Evolutionary conservation across 495 filamentous ascomycete species (phyloP).

Genomic region (Daldinia grandis): DNA sequence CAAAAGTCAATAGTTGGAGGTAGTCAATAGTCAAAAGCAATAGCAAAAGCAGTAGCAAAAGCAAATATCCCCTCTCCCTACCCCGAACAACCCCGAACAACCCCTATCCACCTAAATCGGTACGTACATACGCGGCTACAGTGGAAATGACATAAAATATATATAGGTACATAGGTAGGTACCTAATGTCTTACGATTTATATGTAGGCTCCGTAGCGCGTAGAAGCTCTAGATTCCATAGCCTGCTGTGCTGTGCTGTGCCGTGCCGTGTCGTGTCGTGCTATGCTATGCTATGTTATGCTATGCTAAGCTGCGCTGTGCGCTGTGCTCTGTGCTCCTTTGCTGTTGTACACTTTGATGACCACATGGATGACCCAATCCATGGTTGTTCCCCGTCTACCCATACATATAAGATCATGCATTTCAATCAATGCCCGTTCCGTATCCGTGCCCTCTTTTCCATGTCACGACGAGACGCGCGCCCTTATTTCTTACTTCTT

Average conservation of each 20-base stretch:
- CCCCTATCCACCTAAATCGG: no score
- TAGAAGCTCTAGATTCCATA: constrained; percentile 14
- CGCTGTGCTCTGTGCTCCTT: neutral
- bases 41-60: neutral
- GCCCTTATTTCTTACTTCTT: neutral
- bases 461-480: neutral
- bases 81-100: neutral
- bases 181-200: neutral
- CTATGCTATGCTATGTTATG: constrained; percentile 8
- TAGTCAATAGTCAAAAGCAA: no score
- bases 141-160: neutral
- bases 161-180: neutral
- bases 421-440: neutral
- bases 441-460: neutral
- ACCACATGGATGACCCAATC: constrained; percentile 4
- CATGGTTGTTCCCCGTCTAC: constrained; percentile 1
- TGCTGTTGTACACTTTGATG: constrained; percentile 13
- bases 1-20: neutral
- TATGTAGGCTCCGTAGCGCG: neutral
- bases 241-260: constrained; percentile 5
- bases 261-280: neutral
- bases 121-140: neutral
- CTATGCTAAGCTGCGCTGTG: constrained; percentile 3
- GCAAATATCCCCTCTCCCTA: no score
- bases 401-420: constrained; percentile 4